Percentiles rank a stretch among this genome's conserved stretches.
phyloP scores from a whole-genome alignment of 1,139 yeast species.

The Geotrichum cucujoidarum region DNA sequence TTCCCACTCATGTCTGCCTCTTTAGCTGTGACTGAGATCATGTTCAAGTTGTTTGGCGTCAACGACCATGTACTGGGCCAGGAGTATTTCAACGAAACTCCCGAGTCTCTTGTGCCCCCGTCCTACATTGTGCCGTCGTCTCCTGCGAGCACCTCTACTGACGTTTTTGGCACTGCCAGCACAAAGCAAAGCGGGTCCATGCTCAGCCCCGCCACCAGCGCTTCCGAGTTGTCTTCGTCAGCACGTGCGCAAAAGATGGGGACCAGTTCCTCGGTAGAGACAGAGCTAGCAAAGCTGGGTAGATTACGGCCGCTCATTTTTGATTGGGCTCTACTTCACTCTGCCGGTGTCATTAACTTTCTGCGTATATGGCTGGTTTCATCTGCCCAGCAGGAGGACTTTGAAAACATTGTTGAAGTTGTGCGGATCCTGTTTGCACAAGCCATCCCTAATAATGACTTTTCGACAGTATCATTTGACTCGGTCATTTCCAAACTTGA shows the following conservation, averaged over 20 bases:
- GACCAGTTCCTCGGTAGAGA: slow-evolving; percentile 20
- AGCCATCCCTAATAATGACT: slow-evolving; percentile 31
- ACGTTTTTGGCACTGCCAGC: slow-evolving; percentile 13
- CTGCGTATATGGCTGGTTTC: slow-evolving; percentile 68
- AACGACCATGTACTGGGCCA: slow-evolving; percentile 12
- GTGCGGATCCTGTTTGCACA: slow-evolving; percentile 36
- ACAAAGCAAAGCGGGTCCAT: slow-evolving; percentile 15
- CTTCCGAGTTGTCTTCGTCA: slow-evolving; percentile 15
- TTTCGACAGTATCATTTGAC: slow-evolving; percentile 25
- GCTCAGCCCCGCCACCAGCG: slow-evolving; percentile 16
- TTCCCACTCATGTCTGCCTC: slow-evolving; percentile 40
- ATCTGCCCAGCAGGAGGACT: slow-evolving; percentile 50
- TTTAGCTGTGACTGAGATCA: slow-evolving; percentile 32
- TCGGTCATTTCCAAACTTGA: slow-evolving; percentile 34
- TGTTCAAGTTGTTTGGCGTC: slow-evolving; percentile 39
- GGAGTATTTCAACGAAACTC: slow-evolving; percentile 13
- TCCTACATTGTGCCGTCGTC: slow-evolving; percentile 19
- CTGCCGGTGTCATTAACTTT: slow-evolving; percentile 52
- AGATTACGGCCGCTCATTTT: slow-evolving; percentile 45
- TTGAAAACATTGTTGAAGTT: slow-evolving; percentile 46
- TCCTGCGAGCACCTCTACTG: slow-evolving; percentile 18
- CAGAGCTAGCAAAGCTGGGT: slow-evolving; percentile 32
- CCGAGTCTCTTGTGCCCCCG: slow-evolving; percentile 28
- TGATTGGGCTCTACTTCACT: slow-evolving; percentile 54
- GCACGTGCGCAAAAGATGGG: slow-evolving; percentile 14